Evolutionary conservation across 1,284 basidiomycete species (phyloP).

Genomic region (Puccinia horiana): DNA sequence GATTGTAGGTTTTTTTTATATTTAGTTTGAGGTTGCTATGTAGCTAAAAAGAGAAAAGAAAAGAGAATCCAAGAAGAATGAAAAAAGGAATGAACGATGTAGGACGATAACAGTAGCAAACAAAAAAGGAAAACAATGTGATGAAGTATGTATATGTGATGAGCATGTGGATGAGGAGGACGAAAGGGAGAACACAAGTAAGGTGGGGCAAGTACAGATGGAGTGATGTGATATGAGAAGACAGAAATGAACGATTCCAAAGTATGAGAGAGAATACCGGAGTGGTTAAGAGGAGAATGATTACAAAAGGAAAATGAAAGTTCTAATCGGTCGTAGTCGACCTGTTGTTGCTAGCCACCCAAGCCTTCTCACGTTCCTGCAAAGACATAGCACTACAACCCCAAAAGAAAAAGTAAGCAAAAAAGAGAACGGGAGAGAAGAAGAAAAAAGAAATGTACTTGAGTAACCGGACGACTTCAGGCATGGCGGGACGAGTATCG

Average conservation of each 20-base stretch:
- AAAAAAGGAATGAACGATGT: not conserved
- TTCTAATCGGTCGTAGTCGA: not conserved
- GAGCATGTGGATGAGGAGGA: too few species aligned
- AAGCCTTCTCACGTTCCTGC: constrained; percentile 47
- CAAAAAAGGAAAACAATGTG: not conserved
- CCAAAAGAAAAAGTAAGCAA: not conserved
- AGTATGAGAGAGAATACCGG: not conserved
- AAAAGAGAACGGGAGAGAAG: not conserved
- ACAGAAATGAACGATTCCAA: too few species aligned
- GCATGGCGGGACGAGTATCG: constrained; percentile 84
- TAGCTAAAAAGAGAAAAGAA: too few species aligned
- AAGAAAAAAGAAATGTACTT: constrained; percentile 2
- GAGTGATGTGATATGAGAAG: too few species aligned
- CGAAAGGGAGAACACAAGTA: too few species aligned
- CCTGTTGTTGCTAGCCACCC: constrained; percentile 5
- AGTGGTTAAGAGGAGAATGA: not conserved
- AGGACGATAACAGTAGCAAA: not conserved
- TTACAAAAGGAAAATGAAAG: not conserved
- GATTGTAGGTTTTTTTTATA: not conserved
- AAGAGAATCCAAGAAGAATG: too few species aligned
- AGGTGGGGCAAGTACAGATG: too few species aligned
- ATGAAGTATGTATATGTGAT: not conserved
- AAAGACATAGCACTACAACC: constrained; percentile 39
- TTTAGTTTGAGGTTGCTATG: not conserved
- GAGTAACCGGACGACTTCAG: constrained; percentile 71